Conservation (phyloP, 345 rosid species). For the Linum tenue region DNA sequence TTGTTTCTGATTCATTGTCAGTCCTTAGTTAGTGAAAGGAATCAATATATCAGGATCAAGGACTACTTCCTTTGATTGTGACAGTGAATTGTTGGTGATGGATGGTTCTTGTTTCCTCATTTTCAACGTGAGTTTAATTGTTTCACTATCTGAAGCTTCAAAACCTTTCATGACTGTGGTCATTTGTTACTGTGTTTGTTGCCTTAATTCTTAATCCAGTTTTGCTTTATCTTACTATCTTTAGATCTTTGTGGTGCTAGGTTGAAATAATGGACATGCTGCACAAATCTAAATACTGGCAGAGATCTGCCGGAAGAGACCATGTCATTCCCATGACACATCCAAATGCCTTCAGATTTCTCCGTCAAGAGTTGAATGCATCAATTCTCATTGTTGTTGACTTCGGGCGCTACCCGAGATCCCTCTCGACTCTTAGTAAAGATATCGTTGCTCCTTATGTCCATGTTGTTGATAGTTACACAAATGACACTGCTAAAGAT, state of each 20-base stretch:
- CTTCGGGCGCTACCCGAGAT: slow-evolving; percentile 71
- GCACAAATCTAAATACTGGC: slow-evolving; percentile 71
- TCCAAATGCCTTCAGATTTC: slow-evolving; percentile 99
- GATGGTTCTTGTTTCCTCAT: too few relatives aligned
- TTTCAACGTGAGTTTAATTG: too few relatives aligned
- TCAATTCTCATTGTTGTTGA: slow-evolving; percentile 83
- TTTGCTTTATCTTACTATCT: neutral
- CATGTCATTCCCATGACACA: slow-evolving; percentile 97
- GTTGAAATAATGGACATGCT: slow-evolving; percentile 61
- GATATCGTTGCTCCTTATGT: slow-evolving; percentile 94
- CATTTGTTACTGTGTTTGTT: neutral
- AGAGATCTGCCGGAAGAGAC: slow-evolving; percentile 87
- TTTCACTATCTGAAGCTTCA: too few relatives aligned
- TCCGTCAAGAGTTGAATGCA: slow-evolving; percentile 69
- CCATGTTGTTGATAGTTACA: slow-evolving; percentile 72
- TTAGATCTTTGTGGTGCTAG: slow-evolving; percentile 37
- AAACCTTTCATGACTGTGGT: neutral
- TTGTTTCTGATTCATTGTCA: too few relatives aligned
- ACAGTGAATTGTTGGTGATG: too few relatives aligned
- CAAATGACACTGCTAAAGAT: slow-evolving; percentile 38
- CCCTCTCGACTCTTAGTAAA: slow-evolving; percentile 63
- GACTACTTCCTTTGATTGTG: too few relatives aligned
- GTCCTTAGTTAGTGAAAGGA: too few relatives aligned
- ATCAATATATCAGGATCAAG: too few relatives aligned
- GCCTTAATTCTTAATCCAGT: too few relatives aligned